Evolutionary conservation across 2,329 filamentous ascomycete genomes (phyloP), one percentile per base, ranked within the genome.

Genomic region (Aspergillus chevalieri): DNA sequence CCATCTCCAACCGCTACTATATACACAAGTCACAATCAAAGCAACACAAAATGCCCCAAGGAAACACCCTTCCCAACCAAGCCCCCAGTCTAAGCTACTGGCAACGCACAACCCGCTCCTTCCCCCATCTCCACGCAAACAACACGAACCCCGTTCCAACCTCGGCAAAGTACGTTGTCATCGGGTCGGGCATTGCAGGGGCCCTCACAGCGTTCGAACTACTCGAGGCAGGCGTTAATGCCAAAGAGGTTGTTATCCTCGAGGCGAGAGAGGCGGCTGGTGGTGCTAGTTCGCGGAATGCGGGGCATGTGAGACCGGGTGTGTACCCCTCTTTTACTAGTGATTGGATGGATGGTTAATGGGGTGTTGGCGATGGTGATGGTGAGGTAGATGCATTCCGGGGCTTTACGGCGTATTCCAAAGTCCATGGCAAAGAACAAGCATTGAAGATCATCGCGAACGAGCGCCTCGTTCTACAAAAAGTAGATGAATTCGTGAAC

Each of bases 371-470:
- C 6, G 21, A 22, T 22, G 21, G 21, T 6, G 21, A 12, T 19
- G 15, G 8, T 36, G 34, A 36, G 34, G 15, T 21, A 59, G 70
- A 77, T 54, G 74, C 75, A 0, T 78, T 78, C 53, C 68, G 75
- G 8, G 75, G 75, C 0, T 78, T 76, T 54, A 65, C 63, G 34
- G 69, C 69, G 10, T 77, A 77, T 55, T 51, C 65, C 12, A 59
- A 65, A 12, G 56, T 74, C 9, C 73, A 75, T 49, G 75, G 74
- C 4, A 50, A 57, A 1, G 68, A 71, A 21, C 72, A 76, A 56
- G 74, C 74, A 2, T 62, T 73, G 19, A 74, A 75, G 52, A 74
- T 77, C 47, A 67, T 76, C 33, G 65, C 65, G 21, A 72, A 75
- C 51, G 74, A 76, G 57, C 66, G 68, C 12, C 54, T 68, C 4